Base-by-base conservation (phyloP, 2,329 filamentous ascomycete species). In the Tolypocladium album region DNA sequence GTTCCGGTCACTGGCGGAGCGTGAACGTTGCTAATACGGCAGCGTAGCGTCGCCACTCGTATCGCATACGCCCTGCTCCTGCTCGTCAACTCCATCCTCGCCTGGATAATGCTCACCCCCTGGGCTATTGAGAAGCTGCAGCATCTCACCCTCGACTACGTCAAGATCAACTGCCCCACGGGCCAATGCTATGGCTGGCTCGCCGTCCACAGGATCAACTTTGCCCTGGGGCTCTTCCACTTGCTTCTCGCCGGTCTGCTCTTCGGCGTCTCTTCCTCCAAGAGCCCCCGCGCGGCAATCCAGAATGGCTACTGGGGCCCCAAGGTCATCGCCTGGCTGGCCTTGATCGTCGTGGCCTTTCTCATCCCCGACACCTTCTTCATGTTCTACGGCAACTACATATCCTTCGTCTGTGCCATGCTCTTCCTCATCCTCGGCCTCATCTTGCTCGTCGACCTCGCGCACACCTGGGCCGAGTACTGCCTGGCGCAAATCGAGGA, bases 271-370 rank as follows among this genome's bases (percentile, higher is more conserved):
- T 85, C 84, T 58, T 91, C 87, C 56, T 94, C 92, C 31, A 94
- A 90, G 73, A 89, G 96, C 72, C 88, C 89, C 53, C 88, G 94
- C 64, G 92, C 94, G 2, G 83, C 86, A 22, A 83, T 99, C 59
- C 94, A 99, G 72, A 99, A 99, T 76, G 94, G 93, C n/a, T 99
- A 91, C 75, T 99, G 94, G 94, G 94, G 92, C 1, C 94, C 94
- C 55, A 99, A 99, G 78, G 82, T 99, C 61, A 84, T 97, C 62
- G 85, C 87, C 58, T 99, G 94, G 94, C 71, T 97, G 57, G 85
- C 81, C 17, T 84, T 97, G 66, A 86, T 97, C 62, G 90, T 97
- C 61, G 72, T 96, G 61, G 96, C 92, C 34, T 99, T 97, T 79
- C 85, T 99, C 69, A 97, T 99, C 60, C 94, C 94, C 20, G 93